Conservation (phyloP, 2,329 filamentous ascomycete genomes). For the Venturia carpophila region DNA sequence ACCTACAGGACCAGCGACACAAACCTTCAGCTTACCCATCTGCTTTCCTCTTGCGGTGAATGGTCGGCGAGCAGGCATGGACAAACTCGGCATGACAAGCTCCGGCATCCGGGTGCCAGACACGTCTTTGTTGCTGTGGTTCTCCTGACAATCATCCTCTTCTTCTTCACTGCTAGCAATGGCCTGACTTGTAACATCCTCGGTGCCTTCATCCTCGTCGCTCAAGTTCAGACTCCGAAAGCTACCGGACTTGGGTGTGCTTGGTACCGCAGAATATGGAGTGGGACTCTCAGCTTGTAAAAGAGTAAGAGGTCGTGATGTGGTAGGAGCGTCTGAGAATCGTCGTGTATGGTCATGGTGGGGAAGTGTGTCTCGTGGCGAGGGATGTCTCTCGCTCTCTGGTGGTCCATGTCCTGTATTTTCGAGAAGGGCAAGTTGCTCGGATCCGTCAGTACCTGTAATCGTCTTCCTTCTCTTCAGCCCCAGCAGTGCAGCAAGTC, state of each 20-base stretch:
- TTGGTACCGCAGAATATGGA: conserved; percentile 44
- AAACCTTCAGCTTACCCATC: conserved; percentile 80
- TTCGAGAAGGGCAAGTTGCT: conserved; percentile 24
- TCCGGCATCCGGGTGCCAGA: conserved; percentile 48
- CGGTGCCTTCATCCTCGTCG: conserved; percentile 47
- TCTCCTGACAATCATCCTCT: conserved; percentile 37
- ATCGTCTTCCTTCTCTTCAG: conserved; percentile 27
- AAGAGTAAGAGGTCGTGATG: conserved; percentile 39
- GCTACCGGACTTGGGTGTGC: conserved; percentile 53
- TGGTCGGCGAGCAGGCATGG: conserved; percentile 78
- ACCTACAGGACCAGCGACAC: conserved; percentile 75
- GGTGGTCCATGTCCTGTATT: conserved; percentile 18
- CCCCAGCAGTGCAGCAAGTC: conserved; percentile 13
- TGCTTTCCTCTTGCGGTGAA: conserved; percentile 82
- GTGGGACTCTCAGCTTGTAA: conserved; percentile 38
- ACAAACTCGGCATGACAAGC: conserved; percentile 95
- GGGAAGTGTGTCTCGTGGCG: conserved; percentile 1
- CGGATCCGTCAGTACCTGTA: conserved; percentile 23
- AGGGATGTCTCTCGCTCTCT: background rate
- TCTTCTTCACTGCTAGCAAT: conserved; percentile 45
- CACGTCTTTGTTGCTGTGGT: conserved; percentile 35
- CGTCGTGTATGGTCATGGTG: conserved; percentile 5
- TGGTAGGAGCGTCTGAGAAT: conserved; percentile 16
- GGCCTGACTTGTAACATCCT: conserved; percentile 49
- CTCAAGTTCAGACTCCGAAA: conserved; percentile 51